Evolutionary conservation across 2,329 filamentous ascomycete species (phyloP).

Genomic region (Onygenales sp.): DNA sequence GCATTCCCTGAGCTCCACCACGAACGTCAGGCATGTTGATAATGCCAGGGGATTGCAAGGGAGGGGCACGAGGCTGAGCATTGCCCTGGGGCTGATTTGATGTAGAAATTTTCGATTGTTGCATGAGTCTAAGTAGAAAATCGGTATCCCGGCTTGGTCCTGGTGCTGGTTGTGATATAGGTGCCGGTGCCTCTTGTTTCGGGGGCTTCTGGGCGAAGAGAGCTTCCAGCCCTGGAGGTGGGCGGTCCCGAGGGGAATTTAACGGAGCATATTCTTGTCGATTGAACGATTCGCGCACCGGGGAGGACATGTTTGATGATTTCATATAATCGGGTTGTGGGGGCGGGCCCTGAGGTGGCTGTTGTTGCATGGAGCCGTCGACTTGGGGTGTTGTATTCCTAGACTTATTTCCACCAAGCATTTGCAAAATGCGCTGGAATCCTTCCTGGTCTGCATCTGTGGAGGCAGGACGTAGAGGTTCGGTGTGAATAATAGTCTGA

Average conservation of each 20-base stretch:
- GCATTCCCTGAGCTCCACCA: conserved; percentile 23
- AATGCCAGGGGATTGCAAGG: conserved; percentile 23
- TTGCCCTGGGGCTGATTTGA: conserved; percentile 14
- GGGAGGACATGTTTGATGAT: conserved; percentile 21
- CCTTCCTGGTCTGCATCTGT: conserved; percentile 69
- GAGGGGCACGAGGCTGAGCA: conserved; percentile 19
- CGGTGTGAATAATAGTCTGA: conserved; percentile 11
- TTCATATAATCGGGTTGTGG: conserved; percentile 17
- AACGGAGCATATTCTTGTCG: conserved; percentile 23
- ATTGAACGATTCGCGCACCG: conserved; percentile 20
- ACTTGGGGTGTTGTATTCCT: conserved; percentile 37
- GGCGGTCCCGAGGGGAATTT: conserved; percentile 15
- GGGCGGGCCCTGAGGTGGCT: conserved; percentile 16
- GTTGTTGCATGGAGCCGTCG: conserved; percentile 23
- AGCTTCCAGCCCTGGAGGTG: conserved; percentile 19
- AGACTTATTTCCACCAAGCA: conserved; percentile 55
- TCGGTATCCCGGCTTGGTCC: conserved; percentile 58
- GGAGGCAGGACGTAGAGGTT: conserved; percentile 29
- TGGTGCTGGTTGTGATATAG: conserved; percentile 13
- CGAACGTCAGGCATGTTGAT: conserved; percentile 28
- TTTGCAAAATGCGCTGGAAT: conserved; percentile 71
- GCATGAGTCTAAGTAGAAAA: conserved; percentile 78
- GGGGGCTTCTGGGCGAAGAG: conserved; percentile 21
- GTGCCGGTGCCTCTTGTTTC: conserved; percentile 18
- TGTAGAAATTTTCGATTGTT: conserved; percentile 38